Evolutionary conservation across 2,329 filamentous ascomycete species (phyloP), one percentile per base, ranked within the genome.

Genomic region (Aspergillus sp.): DNA sequence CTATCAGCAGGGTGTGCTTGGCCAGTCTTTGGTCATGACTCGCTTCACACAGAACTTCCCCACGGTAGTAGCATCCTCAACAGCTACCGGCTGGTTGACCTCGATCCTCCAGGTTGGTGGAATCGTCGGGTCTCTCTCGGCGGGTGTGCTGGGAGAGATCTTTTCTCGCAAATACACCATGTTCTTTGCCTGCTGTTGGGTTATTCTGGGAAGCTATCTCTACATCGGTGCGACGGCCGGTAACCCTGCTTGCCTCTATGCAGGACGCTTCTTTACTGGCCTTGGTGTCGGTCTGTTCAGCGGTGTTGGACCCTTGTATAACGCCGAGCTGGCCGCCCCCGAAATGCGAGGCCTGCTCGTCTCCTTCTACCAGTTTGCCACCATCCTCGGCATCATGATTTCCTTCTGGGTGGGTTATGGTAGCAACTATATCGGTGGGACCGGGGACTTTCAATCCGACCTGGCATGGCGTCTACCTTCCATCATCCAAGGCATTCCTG

Each of bases 51-150:
- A 70, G 3, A 70, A 70, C 5, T 79, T 79, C 56, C 70, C 74
- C 17, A 67, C 71, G 13, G 74, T 79, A 3, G 73, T 75, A 1
- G 65, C 71, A 10, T 72, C 68, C 1, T 73, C 74, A 6, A 65
- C 62, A 19, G 65, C 68, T 30, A 70, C 66, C 4, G 70, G 70
- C 5, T 73, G 71, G 69, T 63, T 81, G 60, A 81, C 78, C 14
- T 79, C 78, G 3, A 77, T 80, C 68, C 73, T 81, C 16, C 76
- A 80, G 56, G 62, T 81, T 8, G 78, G 79, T 33, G 79, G 77
- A 30, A 65, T 79, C 13, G 53, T 72, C 4, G 70, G 74, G 30
- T 73, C 73, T 1, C 51, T 77, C 9, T 68, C 71, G 32, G 69
- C 73, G 26, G 74, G 74, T 45, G 78, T 74, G 55, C 64, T 80